phyloP scores from a whole-genome alignment of 768 basidiomycete genomes.

The Pleurotus cornucopiae region DNA sequence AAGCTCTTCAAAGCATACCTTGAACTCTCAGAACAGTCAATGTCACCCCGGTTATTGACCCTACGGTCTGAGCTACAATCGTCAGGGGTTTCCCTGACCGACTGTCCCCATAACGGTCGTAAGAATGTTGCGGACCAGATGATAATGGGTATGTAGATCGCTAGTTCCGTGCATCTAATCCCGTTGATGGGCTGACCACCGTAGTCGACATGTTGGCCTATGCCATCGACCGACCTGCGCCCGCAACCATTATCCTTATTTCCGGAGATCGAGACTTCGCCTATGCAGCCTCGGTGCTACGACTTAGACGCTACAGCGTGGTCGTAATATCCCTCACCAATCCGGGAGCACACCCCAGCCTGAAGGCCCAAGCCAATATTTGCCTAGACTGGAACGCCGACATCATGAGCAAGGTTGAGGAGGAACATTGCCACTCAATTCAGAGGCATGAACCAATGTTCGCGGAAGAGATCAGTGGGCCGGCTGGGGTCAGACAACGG shows the following conservation, averaged over 20 bases:
- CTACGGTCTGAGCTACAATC: slow-evolving; percentile 43
- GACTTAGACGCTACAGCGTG: slow-evolving; percentile 48
- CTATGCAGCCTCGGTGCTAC: slow-evolving; percentile 56
- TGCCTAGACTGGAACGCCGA: slow-evolving; percentile 44
- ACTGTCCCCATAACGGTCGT: slow-evolving; percentile 30
- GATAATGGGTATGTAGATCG: slow-evolving; percentile 36
- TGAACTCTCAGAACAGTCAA: slow-evolving; percentile 35
- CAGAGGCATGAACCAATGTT: neutral
- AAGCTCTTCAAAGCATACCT: slow-evolving; percentile 55
- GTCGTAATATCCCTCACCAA: slow-evolving; percentile 38
- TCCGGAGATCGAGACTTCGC: slow-evolving; percentile 68
- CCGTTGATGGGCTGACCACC: neutral
- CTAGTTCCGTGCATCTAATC: neutral
- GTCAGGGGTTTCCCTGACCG: slow-evolving; percentile 41
- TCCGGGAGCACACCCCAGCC: slow-evolving; percentile 33
- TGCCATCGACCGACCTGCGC: slow-evolving; percentile 53
- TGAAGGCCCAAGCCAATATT: slow-evolving; percentile 51
- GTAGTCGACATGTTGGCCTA: slow-evolving; percentile 65
- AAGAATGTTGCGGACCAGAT: slow-evolving; percentile 44
- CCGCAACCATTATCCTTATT: slow-evolving; percentile 56
- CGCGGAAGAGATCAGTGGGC: neutral
- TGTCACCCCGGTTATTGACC: slow-evolving; percentile 18
- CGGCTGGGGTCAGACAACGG: neutral
- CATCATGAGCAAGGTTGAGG: neutral
- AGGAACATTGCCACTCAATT: neutral